These are phyloP conservation scores for Plantago major DNA, from an alignment of 257 asterid species.

Conservation along the genomic window DNA sequence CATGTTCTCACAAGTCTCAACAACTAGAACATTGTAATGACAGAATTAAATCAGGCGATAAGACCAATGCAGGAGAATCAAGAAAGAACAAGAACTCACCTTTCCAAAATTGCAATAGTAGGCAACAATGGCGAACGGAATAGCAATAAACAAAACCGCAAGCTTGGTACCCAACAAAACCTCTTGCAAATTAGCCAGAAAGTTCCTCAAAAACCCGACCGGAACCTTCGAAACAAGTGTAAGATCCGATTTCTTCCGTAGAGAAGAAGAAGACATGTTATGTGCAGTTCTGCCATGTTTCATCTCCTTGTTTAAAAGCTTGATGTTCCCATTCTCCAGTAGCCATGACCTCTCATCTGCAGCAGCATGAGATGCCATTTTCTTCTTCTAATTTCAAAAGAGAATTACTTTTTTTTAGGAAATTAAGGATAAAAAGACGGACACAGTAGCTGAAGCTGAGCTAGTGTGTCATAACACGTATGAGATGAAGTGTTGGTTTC, in stretches of 20 bases:
- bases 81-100: too few species aligned
- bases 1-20: too few species aligned
- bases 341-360: slow-evolving; percentile 31
- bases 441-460: too few species aligned
- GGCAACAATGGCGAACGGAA: slow-evolving; percentile 76
- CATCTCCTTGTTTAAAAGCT: slow-evolving; percentile 45
- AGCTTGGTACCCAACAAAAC: slow-evolving; percentile 81
- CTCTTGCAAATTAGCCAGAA: slow-evolving; percentile 61
- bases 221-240: slow-evolving; percentile 49
- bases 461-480: too few species aligned
- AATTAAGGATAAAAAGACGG: too few species aligned
- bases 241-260: slow-evolving; percentile 71
- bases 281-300: slow-evolving; percentile 65
- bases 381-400: too few species aligned
- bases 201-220: slow-evolving; percentile 25
- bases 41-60: too few species aligned
- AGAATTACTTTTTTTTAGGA: too few species aligned
- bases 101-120: slow-evolving; percentile 36
- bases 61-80: too few species aligned
- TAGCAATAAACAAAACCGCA: slow-evolving; percentile 53
- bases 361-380: slow-evolving; percentile 38
- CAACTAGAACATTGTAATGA: too few species aligned
- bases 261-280: slow-evolving; percentile 64
- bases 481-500: too few species aligned
- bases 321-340: slow-evolving; percentile 56